Conservation (phyloP, 2,329 filamentous ascomycete genomes). For the Rhinocladiella similis region DNA sequence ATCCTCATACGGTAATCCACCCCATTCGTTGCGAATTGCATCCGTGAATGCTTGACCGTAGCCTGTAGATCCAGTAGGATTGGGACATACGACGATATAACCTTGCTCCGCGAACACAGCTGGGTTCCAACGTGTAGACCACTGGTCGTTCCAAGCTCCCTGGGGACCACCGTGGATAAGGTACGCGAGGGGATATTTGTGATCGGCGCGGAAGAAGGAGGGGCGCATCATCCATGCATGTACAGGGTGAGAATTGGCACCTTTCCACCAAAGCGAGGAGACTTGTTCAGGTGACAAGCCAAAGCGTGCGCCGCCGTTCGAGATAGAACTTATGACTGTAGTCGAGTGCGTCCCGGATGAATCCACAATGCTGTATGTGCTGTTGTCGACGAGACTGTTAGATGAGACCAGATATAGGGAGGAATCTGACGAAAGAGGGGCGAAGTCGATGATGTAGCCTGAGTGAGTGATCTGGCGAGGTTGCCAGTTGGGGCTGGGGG, state of each 20-base stretch:
- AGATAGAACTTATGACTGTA: constrained; percentile 38
- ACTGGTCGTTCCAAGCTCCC: constrained; percentile 54
- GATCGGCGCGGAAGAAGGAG: constrained; percentile 43
- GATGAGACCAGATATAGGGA: constrained; percentile 44
- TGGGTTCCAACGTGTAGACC: constrained; percentile 57
- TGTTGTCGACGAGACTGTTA: constrained; percentile 47
- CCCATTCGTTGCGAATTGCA: constrained; percentile 54
- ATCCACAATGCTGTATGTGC: constrained; percentile 44
- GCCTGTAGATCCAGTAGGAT: constrained; percentile 59
- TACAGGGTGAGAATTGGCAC: constrained; percentile 44
- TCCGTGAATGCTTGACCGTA: constrained; percentile 58
- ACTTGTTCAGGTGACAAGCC: constrained; percentile 45
- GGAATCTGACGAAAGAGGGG: constrained; percentile 36
- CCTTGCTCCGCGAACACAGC: constrained; percentile 62
- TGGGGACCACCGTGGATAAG: constrained; percentile 57
- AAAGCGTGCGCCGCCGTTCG: constrained; percentile 39
- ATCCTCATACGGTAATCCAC: constrained; percentile 56
- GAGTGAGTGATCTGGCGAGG: constrained; percentile 39
- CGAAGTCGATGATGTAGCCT: constrained; percentile 43
- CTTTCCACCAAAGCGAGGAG: constrained; percentile 47
- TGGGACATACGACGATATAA: constrained; percentile 60
- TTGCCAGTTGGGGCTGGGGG: constrained; percentile 9
- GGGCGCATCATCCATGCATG: constrained; percentile 51
- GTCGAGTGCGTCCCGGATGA: constrained; percentile 32
- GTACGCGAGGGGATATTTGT: constrained; percentile 57